Evolutionary conservation across 345 rosid genomes (phyloP), one percentile per base, ranked within the genome.

Genomic region (Eucalyptus rudis): DNA sequence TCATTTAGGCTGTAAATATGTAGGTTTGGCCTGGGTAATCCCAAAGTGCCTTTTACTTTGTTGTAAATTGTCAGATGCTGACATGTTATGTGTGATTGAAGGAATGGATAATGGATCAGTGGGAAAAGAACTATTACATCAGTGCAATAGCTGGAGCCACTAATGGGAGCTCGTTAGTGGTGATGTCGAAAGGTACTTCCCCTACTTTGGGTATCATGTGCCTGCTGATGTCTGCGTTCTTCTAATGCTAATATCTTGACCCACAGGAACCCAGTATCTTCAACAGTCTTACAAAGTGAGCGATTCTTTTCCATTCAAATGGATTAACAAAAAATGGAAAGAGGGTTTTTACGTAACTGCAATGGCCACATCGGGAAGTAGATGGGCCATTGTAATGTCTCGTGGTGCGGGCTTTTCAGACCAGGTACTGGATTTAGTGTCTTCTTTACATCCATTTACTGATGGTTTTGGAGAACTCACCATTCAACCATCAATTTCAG

Each of bases 41-140:
- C 47, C 27, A 76, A 76, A 11, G 25, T 76, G 83, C 29, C 83
- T 27, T 22, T 40, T 51, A 8, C 45, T 52, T 43, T 51, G 47
- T 76, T 24, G 11, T 47, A 49, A 87, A 45, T 22, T 87, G 36
- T 58, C n/a, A 88, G 84, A 20, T 4, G 29, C 84, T 76, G 24
- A 76, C 84, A 40, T 36, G 84, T 22, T 40, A n/a, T 64, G 47
- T n/a, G 71, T 88, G 58, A 88, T 33, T 92, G 88, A 89, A 94
- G 96, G 95, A 94, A 33, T 94, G 96, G 96, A 93, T 94, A 89
- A 92, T 93, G 96, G 96, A 91, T 47, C 91, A 93, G 43, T 94
- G 95, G 96, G 96, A 93, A 59, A 93, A 92, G 91, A 92, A 91
- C 90, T 94, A 92, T 50, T 94, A 92, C 86, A 93, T 94, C 88